Evolutionary conservation across 2,329 filamentous ascomycete genomes (phyloP), one percentile per base, ranked within the genome.

Genomic region (Blumeriella jaapii): DNA sequence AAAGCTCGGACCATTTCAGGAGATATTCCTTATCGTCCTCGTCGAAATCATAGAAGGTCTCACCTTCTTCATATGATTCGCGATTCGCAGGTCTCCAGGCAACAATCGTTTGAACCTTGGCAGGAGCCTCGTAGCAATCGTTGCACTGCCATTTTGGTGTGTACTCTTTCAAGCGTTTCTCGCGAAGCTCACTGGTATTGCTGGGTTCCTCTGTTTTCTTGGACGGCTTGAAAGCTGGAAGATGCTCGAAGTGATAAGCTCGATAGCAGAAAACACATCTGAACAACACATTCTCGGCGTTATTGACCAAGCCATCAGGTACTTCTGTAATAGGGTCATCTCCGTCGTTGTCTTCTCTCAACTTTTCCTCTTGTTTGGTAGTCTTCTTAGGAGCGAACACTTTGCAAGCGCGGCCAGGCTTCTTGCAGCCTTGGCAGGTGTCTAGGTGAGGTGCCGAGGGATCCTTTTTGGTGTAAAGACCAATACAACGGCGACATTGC

Each of bases 11-110:
- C 84, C 87, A 96, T 55, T 91, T 94, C 49, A 98, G 62, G 2
- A 98, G 69, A 52, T 96, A 98, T 48, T 95, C 85, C 46, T 87
- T 87, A n/a, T 82, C 67, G 36, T 85, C 80, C 51, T 91, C 80
- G 8, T 61, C 58, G n/a, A 83, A 61, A 34, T 71, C 61, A 17
- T 73, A 61, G 30, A 67, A 65, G 1, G 63, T 61, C 34, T 67
- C 62, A 2, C 68, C 71, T 3, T 64, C 53, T 10, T 60, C 57
- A 47, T 79, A 78, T 1, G 59, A 60, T 9, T 73, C 64, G 15
- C 69, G 61, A 47, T 81, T 63, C 0, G 64, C 56, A 0, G 85
- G 85, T 40, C 89, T 76, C 91, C 91, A 98, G 10, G 89, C 86
- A 34, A 96, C 78, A 5, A 98, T 59, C n/a, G 67, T 66, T 38